Base-by-base conservation (phyloP, 805 yeast species). In the Kodamaea restingae region DNA sequence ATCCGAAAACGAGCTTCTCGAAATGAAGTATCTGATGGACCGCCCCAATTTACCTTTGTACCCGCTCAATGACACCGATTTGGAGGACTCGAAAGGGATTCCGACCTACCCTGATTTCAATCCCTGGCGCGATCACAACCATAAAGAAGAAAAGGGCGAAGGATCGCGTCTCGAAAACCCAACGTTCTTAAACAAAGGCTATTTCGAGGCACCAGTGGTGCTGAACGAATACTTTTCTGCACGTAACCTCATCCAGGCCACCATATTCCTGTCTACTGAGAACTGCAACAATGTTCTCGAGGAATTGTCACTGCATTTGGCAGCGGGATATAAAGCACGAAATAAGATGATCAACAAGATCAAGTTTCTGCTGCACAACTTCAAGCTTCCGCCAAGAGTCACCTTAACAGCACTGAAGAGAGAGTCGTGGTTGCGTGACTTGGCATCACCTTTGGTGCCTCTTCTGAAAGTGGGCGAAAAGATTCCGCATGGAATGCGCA, bases 401-500 rank as follows among this genome's bases (percentile, higher is more conserved):
- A 91, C 96, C 0, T 60, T 91, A 21, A 90, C 97, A 0, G 95
- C 90, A 43, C 83, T 81, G 53, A 85, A 86, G 55, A 74, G 82
- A 42, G 96, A 87, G 44, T 67, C 80, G 2, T 91, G 98, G 98
- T 65, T 91, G 34, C 74, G 73, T 38, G 95, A 88, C 52, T 68
- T 91, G 37, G 86, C 93, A 3, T 72, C 84, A 38, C 74, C 83
- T 0, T 61, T 67, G 14, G 70, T 82, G 0, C 84, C 96, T 0
- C 64, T 91, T 35, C 69, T 75, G 31, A 76, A 75, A 43, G 73
- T 90, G 3, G 75, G 93, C 2, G 71, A 85, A 39, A 85, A 88
- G 14, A 75, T 91, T 6, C 98, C 98, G 0, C 96, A 91, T 56
- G 97, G 97, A 0, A 76, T 90, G 15, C 70, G 90, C 47, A 84